phyloP scores from a whole-genome alignment of 352 stramenopile genomes.

The Phytopythium oedochilum region DNA sequence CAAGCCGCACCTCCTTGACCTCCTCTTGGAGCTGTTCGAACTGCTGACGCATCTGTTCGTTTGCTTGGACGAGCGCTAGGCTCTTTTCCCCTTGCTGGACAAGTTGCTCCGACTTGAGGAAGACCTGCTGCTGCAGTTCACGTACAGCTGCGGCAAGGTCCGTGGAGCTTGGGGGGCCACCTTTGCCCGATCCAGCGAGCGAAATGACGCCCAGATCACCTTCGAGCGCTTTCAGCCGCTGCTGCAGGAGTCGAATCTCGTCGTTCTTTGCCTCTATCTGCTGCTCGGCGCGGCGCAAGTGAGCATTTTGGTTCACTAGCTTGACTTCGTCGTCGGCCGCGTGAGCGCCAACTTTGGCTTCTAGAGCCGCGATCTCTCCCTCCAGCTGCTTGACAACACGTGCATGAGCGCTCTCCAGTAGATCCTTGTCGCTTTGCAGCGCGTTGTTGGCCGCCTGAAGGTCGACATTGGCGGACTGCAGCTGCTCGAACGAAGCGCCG shows the following conservation, averaged over 20 bases:
- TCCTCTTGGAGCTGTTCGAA: constrained; percentile 46
- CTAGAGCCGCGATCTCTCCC: constrained; percentile 13
- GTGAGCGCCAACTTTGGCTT: constrained; percentile 17
- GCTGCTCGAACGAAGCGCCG: constrained; percentile 25
- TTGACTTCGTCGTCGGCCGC: constrained; percentile 24
- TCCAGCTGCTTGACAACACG: constrained; percentile 26
- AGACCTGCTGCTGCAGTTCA: constrained; percentile 67
- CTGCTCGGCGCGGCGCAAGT: constrained; percentile 31
- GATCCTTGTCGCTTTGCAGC: constrained; percentile 9
- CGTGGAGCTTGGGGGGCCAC: constrained; percentile 7
- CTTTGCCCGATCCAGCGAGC: constrained; percentile 13
- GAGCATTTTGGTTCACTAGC: constrained; percentile 28
- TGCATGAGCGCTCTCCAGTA: constrained; percentile 15
- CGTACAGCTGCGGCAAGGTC: constrained; percentile 21
- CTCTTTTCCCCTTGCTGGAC: constrained; percentile 73
- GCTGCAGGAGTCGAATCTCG: constrained; percentile 22
- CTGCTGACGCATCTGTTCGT: constrained; percentile 39
- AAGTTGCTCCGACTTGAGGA: constrained; percentile 67
- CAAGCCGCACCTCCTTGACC: constrained; percentile 37
- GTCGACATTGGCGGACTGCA: constrained; percentile 9
- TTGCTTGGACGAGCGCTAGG: constrained; percentile 31
- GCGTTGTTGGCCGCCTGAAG: constrained; percentile 3
- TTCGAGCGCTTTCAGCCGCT: constrained; percentile 37
- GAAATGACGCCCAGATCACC: constrained; percentile 49
- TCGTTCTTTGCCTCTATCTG: constrained; percentile 28